Conservation (phyloP, 768 basidiomycete species). For the Leccinum rimulosum region DNA sequence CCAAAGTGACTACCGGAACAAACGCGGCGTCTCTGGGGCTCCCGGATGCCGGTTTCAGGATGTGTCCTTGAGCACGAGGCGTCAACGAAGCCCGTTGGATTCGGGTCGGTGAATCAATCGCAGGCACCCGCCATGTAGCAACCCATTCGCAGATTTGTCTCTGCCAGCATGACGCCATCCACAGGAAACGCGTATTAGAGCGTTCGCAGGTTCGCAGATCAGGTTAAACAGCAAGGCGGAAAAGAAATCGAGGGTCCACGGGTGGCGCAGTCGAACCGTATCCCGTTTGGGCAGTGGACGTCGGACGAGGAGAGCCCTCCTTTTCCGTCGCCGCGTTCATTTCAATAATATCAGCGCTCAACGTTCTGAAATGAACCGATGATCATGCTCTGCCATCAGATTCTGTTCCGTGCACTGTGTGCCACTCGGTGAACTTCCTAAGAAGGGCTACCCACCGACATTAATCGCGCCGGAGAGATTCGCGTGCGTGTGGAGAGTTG, state of each 20-base stretch:
- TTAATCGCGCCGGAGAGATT: slow-evolving; percentile 4
- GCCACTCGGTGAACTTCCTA: slow-evolving; percentile 1
- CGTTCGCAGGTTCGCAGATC: background rate
- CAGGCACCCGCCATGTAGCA: slow-evolving; percentile 46
- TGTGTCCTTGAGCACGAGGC: slow-evolving; percentile 44
- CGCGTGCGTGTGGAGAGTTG: slow-evolving; percentile 1
- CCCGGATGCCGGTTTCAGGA: slow-evolving; percentile 3
- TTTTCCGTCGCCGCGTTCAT: slow-evolving; percentile 4
- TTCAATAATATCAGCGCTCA: slow-evolving; percentile 1
- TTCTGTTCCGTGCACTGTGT: background rate
- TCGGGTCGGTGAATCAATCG: slow-evolving; percentile 44
- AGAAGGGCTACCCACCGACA: background rate
- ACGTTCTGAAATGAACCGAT: background rate
- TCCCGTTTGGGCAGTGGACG: slow-evolving; percentile 1
- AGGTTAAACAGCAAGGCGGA: background rate
- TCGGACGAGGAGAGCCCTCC: slow-evolving; percentile 1
- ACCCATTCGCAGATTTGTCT: slow-evolving; percentile 58
- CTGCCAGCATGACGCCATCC: slow-evolving; percentile 31
- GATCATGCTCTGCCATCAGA: background rate
- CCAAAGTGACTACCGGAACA: slow-evolving; percentile 4
- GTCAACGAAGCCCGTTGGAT: slow-evolving; percentile 51
- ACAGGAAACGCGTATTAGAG: background rate
- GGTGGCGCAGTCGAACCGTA: background rate
- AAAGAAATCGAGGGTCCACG: background rate
- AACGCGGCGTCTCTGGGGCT: background rate